Percentiles rank a stretch among this genome's conserved stretches.
These are phyloP conservation scores for Nicotiana obtusifolia DNA, from an alignment of 257 asterid species.

Conservation along the genomic window DNA sequence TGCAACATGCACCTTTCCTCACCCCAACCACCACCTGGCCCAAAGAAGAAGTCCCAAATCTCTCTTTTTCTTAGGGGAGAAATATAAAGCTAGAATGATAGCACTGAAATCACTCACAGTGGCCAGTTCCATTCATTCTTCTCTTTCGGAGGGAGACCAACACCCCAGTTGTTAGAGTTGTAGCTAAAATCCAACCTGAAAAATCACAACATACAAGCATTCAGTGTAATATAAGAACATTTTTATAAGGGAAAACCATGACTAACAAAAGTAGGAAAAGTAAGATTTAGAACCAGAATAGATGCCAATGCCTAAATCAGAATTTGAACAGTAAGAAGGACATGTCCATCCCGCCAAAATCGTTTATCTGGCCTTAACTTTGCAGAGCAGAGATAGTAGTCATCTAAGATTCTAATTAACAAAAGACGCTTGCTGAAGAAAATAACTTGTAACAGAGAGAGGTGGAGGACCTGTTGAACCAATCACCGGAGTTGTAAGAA, in stretches of 20 bases:
- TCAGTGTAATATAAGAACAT: not conserved
- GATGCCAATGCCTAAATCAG: not conserved
- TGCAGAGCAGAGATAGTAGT: not conserved
- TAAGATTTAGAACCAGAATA: conserved; percentile 13
- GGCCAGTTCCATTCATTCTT: conserved; percentile 88
- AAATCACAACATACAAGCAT: not conserved
- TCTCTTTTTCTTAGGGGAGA: not conserved
- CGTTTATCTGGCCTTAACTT: not conserved
- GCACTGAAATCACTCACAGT: conserved; percentile 44
- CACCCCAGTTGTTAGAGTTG: conserved; percentile 87
- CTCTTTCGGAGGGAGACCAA: conserved; percentile 87
- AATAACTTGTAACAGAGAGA: conserved; percentile 7
- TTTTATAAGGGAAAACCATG: not conserved
- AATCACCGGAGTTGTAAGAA: conserved; percentile 95
- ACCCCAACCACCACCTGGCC: not conserved
- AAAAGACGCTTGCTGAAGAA: not conserved
- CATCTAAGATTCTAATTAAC: not conserved
- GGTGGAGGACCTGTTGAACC: conserved; percentile 81
- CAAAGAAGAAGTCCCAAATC: not conserved
- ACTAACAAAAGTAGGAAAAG: not conserved
- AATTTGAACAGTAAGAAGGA: not conserved
- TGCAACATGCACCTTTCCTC: not conserved
- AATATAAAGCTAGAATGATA: not conserved
- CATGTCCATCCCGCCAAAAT: not conserved
- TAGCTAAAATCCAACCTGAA: conserved; percentile 93